A percentile compares a stretch with the other conserved stretches of the same genome.
These are phyloP conservation scores for Debaryomycetaceae sp. DNA, from an alignment of 1,139 yeast species.

Conservation along the genomic window DNA sequence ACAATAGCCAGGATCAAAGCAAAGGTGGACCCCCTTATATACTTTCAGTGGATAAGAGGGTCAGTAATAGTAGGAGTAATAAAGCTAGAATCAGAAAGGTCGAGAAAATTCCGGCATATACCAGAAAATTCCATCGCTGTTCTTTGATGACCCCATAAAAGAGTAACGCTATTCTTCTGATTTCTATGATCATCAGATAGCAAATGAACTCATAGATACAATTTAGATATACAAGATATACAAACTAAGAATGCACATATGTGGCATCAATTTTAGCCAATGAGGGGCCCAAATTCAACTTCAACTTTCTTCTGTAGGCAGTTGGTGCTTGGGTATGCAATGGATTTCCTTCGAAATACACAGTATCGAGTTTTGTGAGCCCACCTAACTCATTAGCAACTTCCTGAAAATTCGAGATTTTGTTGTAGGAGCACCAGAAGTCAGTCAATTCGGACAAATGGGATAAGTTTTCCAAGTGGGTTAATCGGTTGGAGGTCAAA, in stretches of 20 bases:
- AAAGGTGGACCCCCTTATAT: not conserved
- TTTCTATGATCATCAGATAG: too few species aligned
- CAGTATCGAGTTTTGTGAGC: constrained; percentile 72
- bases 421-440: constrained; percentile 87
- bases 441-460: constrained; percentile 76
- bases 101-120: not conserved
- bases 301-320: constrained; percentile 80
- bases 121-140: not conserved
- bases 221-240: too few species aligned
- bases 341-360: constrained; percentile 95
- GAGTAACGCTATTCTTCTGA: too few species aligned
- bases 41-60: too few species aligned
- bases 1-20: not conserved
- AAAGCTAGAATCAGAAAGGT: not conserved
- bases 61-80: too few species aligned
- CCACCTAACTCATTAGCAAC: constrained; percentile 62
- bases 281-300: constrained; percentile 69
- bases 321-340: constrained; percentile 70
- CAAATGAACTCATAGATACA: too few species aligned
- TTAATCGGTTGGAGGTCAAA: constrained; percentile 70
- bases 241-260: constrained; percentile 39
- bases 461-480: constrained; percentile 57
- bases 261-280: constrained; percentile 90
- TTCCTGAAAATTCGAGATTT: constrained; percentile 64
- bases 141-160: not conserved